phyloP scores from a whole-genome alignment of 2,329 filamentous ascomycete species.

The Huntiella omanensis region DNA sequence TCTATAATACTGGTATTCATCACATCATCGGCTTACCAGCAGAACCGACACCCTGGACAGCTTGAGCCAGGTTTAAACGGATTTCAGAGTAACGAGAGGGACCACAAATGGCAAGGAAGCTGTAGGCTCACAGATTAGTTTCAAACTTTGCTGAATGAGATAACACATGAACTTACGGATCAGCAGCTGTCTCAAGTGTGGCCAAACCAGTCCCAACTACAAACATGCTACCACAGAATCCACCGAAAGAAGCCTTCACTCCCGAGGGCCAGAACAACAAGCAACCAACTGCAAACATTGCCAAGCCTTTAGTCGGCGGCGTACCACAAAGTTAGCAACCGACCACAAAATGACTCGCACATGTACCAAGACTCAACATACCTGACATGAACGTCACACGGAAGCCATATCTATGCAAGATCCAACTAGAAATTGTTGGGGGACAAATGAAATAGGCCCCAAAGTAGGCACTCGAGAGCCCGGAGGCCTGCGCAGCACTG shows the following conservation, averaged over 20 bases:
- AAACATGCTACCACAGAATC: slow-evolving; percentile 56
- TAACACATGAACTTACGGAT: slow-evolving; percentile 33
- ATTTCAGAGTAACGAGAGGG: slow-evolving; percentile 55
- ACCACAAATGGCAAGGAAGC: slow-evolving; percentile 21
- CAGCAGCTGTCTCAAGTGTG: slow-evolving; percentile 59
- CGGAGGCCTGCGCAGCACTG: slow-evolving; percentile 24
- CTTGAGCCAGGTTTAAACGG: slow-evolving; percentile 55
- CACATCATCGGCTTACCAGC: slow-evolving; percentile 21
- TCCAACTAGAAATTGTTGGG: slow-evolving; percentile 25
- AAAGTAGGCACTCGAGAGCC: slow-evolving; percentile 33
- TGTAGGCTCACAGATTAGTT: background rate
- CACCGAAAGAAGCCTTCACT: slow-evolving; percentile 47
- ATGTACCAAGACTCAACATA: background rate
- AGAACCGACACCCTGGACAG: slow-evolving; percentile 58
- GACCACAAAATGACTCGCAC: background rate
- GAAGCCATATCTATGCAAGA: slow-evolving; percentile 47
- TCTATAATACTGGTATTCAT: background rate
- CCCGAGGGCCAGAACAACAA: slow-evolving; percentile 32
- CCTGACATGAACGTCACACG: slow-evolving; percentile 47
- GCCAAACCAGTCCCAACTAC: slow-evolving; percentile 56
- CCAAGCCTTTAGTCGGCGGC: slow-evolving; percentile 24
- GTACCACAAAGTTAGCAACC: background rate
- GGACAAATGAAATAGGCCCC: slow-evolving; percentile 24
- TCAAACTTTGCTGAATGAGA: background rate
- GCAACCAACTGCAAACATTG: slow-evolving; percentile 45